These are phyloP conservation scores for Xylariaceae sp. DNA, from an alignment of 2,329 filamentous ascomycete genomes.

Conservation along the genomic window DNA sequence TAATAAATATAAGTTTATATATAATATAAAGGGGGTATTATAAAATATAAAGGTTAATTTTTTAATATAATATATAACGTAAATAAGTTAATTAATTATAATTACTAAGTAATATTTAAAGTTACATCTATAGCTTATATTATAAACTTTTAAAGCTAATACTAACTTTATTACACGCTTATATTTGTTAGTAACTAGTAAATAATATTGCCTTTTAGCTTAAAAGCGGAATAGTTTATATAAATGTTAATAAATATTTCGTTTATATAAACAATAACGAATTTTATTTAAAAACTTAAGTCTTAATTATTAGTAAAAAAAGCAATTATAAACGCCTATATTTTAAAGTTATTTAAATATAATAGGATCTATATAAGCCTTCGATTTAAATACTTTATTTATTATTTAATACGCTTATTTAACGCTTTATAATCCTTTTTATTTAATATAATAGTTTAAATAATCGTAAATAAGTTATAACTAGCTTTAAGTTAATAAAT, in stretches of 20 bases:
- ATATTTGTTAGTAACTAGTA: conserved; percentile 3
- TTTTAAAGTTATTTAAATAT: not conserved
- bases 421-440: not conserved
- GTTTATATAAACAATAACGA: no score
- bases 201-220: conserved; percentile 1
- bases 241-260: not conserved
- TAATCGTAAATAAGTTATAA: not conserved
- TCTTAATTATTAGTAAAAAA: not conserved
- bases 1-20: not conserved
- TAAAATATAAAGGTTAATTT: not conserved
- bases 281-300: not conserved
- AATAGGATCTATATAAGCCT: not conserved
- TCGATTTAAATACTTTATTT: not conserved
- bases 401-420: not conserved
- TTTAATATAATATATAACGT: not conserved
- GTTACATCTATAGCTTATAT: not conserved
- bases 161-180: not conserved
- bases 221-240: not conserved
- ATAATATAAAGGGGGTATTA: not conserved
- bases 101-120: not conserved
- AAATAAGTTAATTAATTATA: not conserved
- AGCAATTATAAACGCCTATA: not conserved
- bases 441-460: not conserved
- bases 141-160: conserved; percentile 1
- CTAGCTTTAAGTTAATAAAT: conserved; percentile 1